phyloP scores from a whole-genome alignment of 1,284 basidiomycete genomes.

The Ustilago crameri region DNA sequence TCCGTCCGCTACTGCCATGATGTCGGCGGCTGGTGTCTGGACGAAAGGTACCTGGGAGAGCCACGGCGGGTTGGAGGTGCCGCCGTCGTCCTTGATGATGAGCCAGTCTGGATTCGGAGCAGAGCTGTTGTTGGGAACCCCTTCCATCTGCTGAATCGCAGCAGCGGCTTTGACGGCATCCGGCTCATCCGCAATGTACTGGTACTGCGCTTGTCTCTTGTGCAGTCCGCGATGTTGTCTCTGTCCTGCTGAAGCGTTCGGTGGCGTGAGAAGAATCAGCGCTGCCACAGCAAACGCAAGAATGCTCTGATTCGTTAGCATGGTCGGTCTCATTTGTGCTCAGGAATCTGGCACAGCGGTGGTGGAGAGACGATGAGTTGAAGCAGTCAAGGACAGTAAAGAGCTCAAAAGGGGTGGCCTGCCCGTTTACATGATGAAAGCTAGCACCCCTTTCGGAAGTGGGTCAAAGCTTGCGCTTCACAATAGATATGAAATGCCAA shows the following conservation, averaged over 20 bases:
- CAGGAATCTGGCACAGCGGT: too few species aligned
- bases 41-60: slow-evolving; percentile 43
- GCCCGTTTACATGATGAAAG: too few species aligned
- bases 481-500: neutral
- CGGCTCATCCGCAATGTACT: slow-evolving; percentile 45
- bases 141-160: slow-evolving; percentile 40
- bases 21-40: slow-evolving; percentile 15
- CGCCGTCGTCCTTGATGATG: slow-evolving; percentile 44
- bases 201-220: slow-evolving; percentile 34
- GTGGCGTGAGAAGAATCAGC: neutral
- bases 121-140: slow-evolving; percentile 31
- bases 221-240: neutral
- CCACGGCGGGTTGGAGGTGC: slow-evolving; percentile 28
- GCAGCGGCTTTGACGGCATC: slow-evolving; percentile 48
- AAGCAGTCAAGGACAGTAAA: too few species aligned
- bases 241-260: neutral
- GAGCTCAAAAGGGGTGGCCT: too few species aligned
- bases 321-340: too few species aligned
- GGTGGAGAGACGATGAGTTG: too few species aligned
- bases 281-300: neutral
- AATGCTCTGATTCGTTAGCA: too few species aligned
- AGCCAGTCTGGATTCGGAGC: slow-evolving; percentile 25
- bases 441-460: neutral
- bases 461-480: neutral
- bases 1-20: slow-evolving; percentile 10